Base-by-base conservation (phyloP, 2,329 filamentous ascomycete genomes). In the Penicillium hesseltinei region DNA sequence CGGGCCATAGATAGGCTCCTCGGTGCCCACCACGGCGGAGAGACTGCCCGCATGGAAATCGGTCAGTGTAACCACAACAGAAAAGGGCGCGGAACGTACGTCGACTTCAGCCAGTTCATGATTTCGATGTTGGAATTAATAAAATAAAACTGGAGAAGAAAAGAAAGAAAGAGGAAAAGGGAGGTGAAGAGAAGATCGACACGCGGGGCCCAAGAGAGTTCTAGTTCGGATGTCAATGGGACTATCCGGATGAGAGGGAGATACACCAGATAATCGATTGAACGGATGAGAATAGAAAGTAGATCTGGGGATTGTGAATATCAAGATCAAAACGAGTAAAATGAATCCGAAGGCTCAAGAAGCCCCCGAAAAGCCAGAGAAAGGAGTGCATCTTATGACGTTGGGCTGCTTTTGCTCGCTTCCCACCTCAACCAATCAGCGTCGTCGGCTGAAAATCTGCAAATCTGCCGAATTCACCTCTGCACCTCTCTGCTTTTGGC, bases 81-180 rank as follows among this genome's bases (percentile, higher is more conserved):
- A 55, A 33, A 56, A 53, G 31, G 21, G 21, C 47, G 52, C 46
- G 38, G 43, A 52, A 80, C 90, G 78, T 82, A 94, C 91, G 89
- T 87, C 78, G 93, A 89, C 80, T 96, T 94, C 69, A 92, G 88
- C 92, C 92, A 97, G 82, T 91, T 94, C 82, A 96, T 92, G 88
- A 91, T 94, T 58, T 56, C 23, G 49, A 42, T 49, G 17, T 45
- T 27, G 29, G 8, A 36, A 7, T 36, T 35, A 48, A 36, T 29
- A 58, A 46, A 39, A 33, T 17, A 44, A 45, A 40, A 52, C 36
- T 44, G 40, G 45, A 57, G 51, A 60, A 56, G 52, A 50, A 49
- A 49, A 46, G 43, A 52, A 58, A 59, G 46, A 51, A 58, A 59
- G 59, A 36, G 51, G 57, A 62, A 66, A 60, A 57, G 64, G 59